A percentile compares a stretch with the other conserved stretches of the same genome.
These are phyloP conservation scores for Bryopsis sp. DNA, from an alignment of 139 green algal species.

Conservation along the genomic window DNA sequence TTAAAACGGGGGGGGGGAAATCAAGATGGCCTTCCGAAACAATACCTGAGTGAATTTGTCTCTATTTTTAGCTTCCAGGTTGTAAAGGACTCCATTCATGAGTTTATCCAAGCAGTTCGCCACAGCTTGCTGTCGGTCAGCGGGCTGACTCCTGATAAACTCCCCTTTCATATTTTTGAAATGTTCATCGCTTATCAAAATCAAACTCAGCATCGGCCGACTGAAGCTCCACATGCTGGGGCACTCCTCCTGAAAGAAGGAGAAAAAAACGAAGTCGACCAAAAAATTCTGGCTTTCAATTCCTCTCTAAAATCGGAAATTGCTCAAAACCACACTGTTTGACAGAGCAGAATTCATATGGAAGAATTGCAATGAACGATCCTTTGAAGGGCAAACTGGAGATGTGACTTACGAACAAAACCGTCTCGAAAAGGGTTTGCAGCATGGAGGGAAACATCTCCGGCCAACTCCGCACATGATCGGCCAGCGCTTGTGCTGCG, in stretches of 20 bases:
- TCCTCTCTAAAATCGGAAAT: too few relatives aligned
- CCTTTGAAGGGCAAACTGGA: too few relatives aligned
- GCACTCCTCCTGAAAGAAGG: conserved; percentile 5
- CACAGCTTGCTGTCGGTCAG: conserved; percentile 52
- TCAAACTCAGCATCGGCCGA: conserved; percentile 91
- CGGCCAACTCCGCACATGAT: conserved; percentile 48
- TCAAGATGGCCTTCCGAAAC: not conserved
- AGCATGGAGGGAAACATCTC: conserved; percentile 55
- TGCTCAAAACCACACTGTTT: too few relatives aligned
- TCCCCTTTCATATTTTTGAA: conserved; percentile 58
- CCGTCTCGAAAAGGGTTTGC: conserved; percentile 87
- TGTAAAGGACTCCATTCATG: conserved; percentile 79
- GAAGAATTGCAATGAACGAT: too few relatives aligned
- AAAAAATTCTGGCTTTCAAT: not conserved
- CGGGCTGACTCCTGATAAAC: conserved; percentile 37
- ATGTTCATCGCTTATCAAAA: conserved; percentile 83
- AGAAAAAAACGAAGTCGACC: not conserved
- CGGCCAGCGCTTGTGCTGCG: conserved; percentile 37
- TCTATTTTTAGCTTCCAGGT: conserved; percentile 88
- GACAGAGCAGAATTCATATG: too few relatives aligned
- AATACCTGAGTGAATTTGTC: conserved; percentile 93
- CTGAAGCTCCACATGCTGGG: conserved; percentile 73
- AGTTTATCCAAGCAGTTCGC: conserved; percentile 80
- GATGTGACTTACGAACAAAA: conserved; percentile 67
- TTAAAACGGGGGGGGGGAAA: not conserved